Evolutionary conservation across 2,329 filamentous ascomycete species (phyloP), one percentile per base, ranked within the genome.

Genomic region (Knoxdaviesia capensis): DNA sequence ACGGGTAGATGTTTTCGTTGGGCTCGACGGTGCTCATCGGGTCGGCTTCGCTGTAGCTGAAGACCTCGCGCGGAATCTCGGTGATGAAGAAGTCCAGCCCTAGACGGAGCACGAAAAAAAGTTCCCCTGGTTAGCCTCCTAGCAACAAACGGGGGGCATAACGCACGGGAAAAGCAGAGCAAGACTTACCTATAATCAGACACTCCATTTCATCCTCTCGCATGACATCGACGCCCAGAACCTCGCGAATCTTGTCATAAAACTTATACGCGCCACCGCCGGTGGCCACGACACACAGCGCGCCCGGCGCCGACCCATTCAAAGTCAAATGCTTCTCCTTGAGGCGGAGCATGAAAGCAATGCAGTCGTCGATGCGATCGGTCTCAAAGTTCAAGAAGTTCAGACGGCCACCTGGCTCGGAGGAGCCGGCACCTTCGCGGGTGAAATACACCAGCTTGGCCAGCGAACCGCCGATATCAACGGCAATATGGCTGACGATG

Each of bases 161-260:
- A 20, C 20, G 20, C 20, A 20, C 20, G 20, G n/a, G 32, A 30
- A 43, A 9, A n/a, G 32, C 32, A 31, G 9, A 40, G 10, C 6
- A 38, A 9, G 7, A 49, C 65, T 48, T 59, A 86, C 83, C 86
- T 53, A 90, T 90, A 48, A 98, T 98, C 45, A 98, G 64, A 56
- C 90, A 98, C 59, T 94, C 86, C 90, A 98, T 98, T 62, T 98
- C 90, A 54, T 98, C 90, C 59, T 96, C 90, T 37, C 86, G 70
- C 52, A 87, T 66, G 20, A 98, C 86, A 54, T 94, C 81, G 2
- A 94, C 83, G 9, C 82, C 82, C 41, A 98, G 64, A 5, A 79
- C 76, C 47, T 88, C 74, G 54, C 77, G 78, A 51, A 98, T 85
- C 58, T 77, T 79, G 57, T 96, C 86, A 58, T 96, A 94, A 62